phyloP scores from a whole-genome alignment of 2,329 filamentous ascomycete genomes.

The Stagonosporopsis vannaccii region DNA sequence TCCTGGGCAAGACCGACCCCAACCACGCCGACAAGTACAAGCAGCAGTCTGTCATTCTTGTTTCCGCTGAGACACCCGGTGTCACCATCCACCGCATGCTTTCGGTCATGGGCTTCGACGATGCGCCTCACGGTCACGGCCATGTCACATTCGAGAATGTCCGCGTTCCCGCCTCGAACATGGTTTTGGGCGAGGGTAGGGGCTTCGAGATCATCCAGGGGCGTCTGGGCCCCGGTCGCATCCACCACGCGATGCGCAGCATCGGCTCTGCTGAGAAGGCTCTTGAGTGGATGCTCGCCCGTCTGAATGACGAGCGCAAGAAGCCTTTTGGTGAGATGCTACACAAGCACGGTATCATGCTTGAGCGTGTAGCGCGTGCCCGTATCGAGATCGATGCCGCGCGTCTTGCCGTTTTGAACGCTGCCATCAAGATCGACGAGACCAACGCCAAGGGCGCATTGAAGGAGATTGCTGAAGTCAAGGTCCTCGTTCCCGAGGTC shows the following conservation, averaged over 20 bases:
- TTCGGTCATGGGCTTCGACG: constrained; percentile 92
- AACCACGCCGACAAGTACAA: constrained; percentile 78
- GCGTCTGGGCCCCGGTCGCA: constrained; percentile 91
- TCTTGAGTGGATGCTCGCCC: constrained; percentile 92
- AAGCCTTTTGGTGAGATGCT: constrained; percentile 90
- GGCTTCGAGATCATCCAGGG: constrained; percentile 99
- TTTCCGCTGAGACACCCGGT: constrained; percentile 80
- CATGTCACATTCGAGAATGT: constrained; percentile 91
- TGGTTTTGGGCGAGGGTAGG: constrained; percentile 90
- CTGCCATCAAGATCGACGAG: constrained; percentile 92
- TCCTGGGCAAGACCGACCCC: constrained; percentile 92
- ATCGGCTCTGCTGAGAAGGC: constrained; percentile 92
- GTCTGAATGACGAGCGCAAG: constrained; percentile 91
- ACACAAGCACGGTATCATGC: constrained; percentile 88
- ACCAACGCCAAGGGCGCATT: constrained; percentile 87
- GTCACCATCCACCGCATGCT: constrained; percentile 96
- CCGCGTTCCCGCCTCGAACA: constrained; percentile 80
- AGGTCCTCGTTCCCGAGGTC: constrained; percentile 85
- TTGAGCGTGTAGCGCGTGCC: constrained; percentile 92
- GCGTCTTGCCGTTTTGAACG: constrained; percentile 89
- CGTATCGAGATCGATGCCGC: constrained; percentile 94
- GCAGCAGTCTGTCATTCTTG: constrained; percentile 92
- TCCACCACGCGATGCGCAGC: constrained; percentile 96
- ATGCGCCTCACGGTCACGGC: constrained; percentile 97
- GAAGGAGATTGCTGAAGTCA: constrained; percentile 93